Evolutionary conservation across 139 green algal genomes (phyloP), one percentile per base, ranked within the genome.

Genomic region (Coccomyxa sp.): DNA sequence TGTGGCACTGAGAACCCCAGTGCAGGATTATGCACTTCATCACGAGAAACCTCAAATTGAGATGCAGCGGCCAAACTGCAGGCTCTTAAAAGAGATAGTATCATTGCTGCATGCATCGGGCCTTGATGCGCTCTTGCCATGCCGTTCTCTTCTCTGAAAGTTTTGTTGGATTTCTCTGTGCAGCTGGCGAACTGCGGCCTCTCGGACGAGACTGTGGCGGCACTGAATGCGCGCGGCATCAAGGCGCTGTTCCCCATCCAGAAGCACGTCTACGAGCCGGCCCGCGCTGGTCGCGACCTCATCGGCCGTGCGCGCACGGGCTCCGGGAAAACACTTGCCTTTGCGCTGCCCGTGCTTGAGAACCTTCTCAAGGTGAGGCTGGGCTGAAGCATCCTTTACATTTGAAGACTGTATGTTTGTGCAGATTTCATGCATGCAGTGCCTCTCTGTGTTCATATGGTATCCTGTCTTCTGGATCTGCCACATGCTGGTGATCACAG

Each of bases 311-410:
- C 97, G 51, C 93, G 94, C 77, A 99, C 97, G 57, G 97, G 97
- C 57, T 96, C 91, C 17, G 97, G 97, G 79, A 99, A 99, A 90
- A 99, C 97, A 1, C 91, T 99, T 10, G 97, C 96, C 7, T 99
- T 99, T 91, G 92, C 97, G 14, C 90, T 99, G 75, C 97, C 97
- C 0, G 92, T 99, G 28, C 90, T 99, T 21, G 96, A 99, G 90
- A 92, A 88, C 60, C 86, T 98, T 27, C 79, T 98, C 25, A 86
- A 92, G 83, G 91, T 91, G 67, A 58, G 84, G 14, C 74, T 14
- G 0, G 45, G 38, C 38, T 51, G 38, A 7, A 51, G 23, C 45
- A 51, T 30, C 38, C 7, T 82, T 51, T 51, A 7, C 7, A 51
- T 7, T 7, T 51, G 3, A 51, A 51, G 38, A 38, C 0, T 51